These are phyloP conservation scores for Candida neerlandica DNA, from an alignment of 1,139 yeast species.

Conservation along the genomic window DNA sequence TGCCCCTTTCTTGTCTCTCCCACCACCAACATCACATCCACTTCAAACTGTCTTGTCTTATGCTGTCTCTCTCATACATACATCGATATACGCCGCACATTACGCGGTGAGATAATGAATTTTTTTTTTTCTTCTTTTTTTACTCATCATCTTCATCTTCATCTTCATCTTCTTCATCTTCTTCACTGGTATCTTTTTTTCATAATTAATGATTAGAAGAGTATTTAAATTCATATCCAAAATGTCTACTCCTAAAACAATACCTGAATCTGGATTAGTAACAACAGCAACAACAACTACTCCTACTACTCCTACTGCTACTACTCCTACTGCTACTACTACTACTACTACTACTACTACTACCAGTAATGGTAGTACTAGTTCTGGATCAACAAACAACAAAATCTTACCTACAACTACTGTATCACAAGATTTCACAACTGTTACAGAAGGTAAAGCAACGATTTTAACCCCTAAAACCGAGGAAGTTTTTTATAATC, in stretches of 20 bases:
- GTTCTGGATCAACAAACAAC: background rate
- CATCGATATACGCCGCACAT: background rate
- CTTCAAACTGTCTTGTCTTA: too few species aligned
- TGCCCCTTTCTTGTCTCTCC: background rate
- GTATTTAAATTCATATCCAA: background rate
- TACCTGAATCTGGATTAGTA: slow-evolving; percentile 2
- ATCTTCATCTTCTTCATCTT: too few species aligned
- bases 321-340: background rate
- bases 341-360: background rate
- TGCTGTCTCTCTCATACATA: too few species aligned
- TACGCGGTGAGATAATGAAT: background rate
- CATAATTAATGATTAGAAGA: slow-evolving; percentile 9
- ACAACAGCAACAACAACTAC: background rate
- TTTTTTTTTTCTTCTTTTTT: background rate
- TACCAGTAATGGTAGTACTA: background rate
- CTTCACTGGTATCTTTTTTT: too few species aligned
- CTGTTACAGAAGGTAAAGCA: slow-evolving; percentile 80
- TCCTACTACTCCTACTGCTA: background rate
- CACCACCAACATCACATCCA: too few species aligned
- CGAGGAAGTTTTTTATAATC: slow-evolving; percentile 89
- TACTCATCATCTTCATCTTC: too few species aligned
- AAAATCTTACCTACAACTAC: background rate
- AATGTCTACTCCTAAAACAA: slow-evolving; percentile 1
- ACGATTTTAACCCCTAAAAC: slow-evolving; percentile 74
- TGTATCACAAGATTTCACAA: slow-evolving; percentile 23